Percentiles rank a stretch among this genome's conserved stretches.
phyloP scores from a whole-genome alignment of 2,329 filamentous ascomycete species.

The Bipolaris cookei region DNA sequence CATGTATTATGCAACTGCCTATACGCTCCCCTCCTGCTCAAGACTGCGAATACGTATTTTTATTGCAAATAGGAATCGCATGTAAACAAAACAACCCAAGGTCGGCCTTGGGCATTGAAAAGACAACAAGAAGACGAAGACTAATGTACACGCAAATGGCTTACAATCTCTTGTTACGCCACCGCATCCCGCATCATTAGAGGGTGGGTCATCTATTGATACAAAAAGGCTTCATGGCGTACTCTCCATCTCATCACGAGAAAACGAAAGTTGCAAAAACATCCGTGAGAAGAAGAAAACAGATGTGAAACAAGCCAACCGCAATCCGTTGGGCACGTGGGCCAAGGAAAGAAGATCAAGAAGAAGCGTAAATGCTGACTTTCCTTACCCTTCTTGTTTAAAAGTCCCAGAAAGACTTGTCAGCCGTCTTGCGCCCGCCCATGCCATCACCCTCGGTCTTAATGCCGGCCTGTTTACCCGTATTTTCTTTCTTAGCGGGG shows the following conservation, averaged over 20 bases:
- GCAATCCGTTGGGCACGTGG: not conserved
- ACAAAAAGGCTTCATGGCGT: not conserved
- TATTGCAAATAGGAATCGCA: too few species aligned
- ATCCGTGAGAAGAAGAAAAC: not conserved
- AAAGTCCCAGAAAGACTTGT: constrained; percentile 41
- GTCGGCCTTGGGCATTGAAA: not conserved
- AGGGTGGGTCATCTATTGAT: not conserved
- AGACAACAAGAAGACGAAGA: not conserved
- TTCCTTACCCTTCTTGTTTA: constrained; percentile 8
- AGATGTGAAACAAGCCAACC: not conserved
- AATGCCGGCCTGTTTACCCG: constrained; percentile 35
- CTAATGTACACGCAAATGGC: not conserved
- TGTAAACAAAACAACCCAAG: not conserved
- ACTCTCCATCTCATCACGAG: not conserved
- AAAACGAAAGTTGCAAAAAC: not conserved
- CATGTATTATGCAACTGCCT: too few species aligned
- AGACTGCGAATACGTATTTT: too few species aligned
- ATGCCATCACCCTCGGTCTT: constrained; percentile 50
- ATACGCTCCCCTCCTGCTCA: too few species aligned
- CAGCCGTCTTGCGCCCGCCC: constrained; percentile 47
- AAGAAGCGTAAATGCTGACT: not conserved
- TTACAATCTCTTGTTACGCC: not conserved
- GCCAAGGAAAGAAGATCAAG: not conserved
- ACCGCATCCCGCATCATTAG: not conserved
- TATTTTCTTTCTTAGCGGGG: constrained; percentile 41